A percentile compares a stretch with the other conserved stretches of the same genome.
These are phyloP conservation scores for Baudoinia panamericana DNA, from an alignment of 495 filamentous ascomycete genomes.

Conservation along the genomic window DNA sequence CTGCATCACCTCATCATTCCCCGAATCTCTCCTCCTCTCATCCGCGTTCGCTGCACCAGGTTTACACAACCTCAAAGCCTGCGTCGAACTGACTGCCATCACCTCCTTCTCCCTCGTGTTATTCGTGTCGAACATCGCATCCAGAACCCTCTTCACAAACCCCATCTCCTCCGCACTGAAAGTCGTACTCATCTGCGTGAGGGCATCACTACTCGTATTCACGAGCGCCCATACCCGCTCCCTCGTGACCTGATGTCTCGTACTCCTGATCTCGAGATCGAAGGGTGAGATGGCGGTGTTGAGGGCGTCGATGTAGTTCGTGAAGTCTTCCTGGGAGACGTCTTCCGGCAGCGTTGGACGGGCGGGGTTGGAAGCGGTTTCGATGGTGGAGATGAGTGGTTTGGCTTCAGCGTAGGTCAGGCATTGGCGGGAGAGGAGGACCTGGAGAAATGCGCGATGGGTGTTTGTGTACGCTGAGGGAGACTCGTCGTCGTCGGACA, in stretches of 20 bases:
- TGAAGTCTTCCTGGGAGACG: constrained; percentile 55
- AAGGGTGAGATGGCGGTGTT: constrained; percentile 61
- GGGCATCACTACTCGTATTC: constrained; percentile 72
- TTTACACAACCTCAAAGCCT: constrained; percentile 55
- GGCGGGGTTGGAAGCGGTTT: constrained; percentile 41
- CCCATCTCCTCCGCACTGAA: constrained; percentile 74
- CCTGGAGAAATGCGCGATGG: constrained; percentile 89
- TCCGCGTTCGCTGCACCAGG: constrained; percentile 26
- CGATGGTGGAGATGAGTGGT: constrained; percentile 62
- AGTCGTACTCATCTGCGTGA: constrained; percentile 78
- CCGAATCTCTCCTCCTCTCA: constrained; percentile 24
- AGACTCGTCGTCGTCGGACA: background rate
- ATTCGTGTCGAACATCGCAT: constrained; percentile 80
- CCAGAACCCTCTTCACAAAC: constrained; percentile 76
- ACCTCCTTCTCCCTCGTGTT: constrained; percentile 65
- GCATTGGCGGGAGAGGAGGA: constrained; percentile 63
- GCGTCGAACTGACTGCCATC: constrained; percentile 62
- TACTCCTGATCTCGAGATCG: constrained; percentile 74
- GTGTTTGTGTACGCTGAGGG: constrained; percentile 42
- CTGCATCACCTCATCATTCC: constrained; percentile 31
- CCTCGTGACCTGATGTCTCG: constrained; percentile 44
- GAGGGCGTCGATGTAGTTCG: constrained; percentile 51
- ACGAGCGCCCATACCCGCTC: constrained; percentile 56
- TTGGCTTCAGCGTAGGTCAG: constrained; percentile 63
- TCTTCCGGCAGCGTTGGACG: constrained; percentile 38